phyloP scores from a whole-genome alignment of 2,329 filamentous ascomycete species.

The Epichloe baconii region DNA sequence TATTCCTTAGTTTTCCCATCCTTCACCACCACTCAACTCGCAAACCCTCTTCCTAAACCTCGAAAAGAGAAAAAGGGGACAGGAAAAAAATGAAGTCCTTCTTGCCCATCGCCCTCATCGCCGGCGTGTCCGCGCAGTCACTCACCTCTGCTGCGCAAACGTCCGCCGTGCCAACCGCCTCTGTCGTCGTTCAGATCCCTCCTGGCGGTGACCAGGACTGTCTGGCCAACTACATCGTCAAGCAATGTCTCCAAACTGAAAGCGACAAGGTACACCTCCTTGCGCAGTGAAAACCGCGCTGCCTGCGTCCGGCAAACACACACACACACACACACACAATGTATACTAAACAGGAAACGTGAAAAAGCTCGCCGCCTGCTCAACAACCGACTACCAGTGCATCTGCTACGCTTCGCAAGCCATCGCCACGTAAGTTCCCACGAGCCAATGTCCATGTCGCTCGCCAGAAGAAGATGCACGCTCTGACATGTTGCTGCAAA shows the following conservation, averaged over 20 bases:
- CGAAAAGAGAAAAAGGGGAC: too few relatives aligned
- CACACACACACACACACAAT: background rate
- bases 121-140: conserved; percentile 20
- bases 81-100: conserved; percentile 32
- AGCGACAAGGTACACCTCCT: conserved; percentile 18
- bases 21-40: too few relatives aligned
- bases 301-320: too few relatives aligned
- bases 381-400: conserved; percentile 30
- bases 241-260: conserved; percentile 29
- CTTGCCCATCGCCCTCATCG: conserved; percentile 24
- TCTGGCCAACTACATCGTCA: conserved; percentile 34
- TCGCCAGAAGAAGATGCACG: background rate
- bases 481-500: conserved; percentile 12
- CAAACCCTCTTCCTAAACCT: too few relatives aligned
- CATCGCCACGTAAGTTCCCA: conserved; percentile 32
- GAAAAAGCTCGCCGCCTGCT: conserved; percentile 22
- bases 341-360: too few relatives aligned
- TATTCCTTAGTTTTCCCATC: too few relatives aligned
- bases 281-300: too few relatives aligned
- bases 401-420: conserved; percentile 30
- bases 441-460: too few relatives aligned
- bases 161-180: background rate
- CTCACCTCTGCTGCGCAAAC: background rate
- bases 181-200: background rate
- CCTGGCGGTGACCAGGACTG: conserved; percentile 17